Base-by-base conservation (phyloP, 176 grass and related monocot species). In the Aegilops umbellulata region DNA sequence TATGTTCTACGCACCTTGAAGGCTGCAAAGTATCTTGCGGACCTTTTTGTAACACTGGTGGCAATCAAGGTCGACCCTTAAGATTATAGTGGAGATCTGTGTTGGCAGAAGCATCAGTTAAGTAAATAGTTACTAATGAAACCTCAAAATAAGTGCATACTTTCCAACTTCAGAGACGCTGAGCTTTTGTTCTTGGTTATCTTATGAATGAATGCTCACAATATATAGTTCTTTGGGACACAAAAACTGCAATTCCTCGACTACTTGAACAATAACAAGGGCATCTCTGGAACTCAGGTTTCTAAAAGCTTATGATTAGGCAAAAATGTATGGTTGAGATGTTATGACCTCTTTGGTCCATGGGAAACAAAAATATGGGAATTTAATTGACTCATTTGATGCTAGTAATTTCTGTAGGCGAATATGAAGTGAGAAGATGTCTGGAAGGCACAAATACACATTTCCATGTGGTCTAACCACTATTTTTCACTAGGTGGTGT, bases 31-130 rank as follows among this genome's bases (percentile, higher is more conserved):
- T 65, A 89, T 87, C 83, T 88, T 89, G 20, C 86, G 82, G 0
- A 91, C 85, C 24, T 94, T 80, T 2, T 91, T 81, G 60, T 88
- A 83, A 78, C 92, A 94, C 25, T 60, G 41, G 35, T 72, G 81
- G 89, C 92, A 94, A 71, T 88, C 92, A 24, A 94, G 86, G 68
- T 94, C 86, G 84, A 94, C 89, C 67, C 81, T 62, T 4, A 94
- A 7, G 65, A 89, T 87, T 32, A 94, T 41, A 35, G 87, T 91
- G 49, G 85, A 93, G 63, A 82, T 69, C 83, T 94, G 89, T 83
- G 60, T 57, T 80, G 34, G 77, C 60, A 82, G 2, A 12, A 49
- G 65, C 17, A 31, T 82, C 19, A 82, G 26, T 30, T 1, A n/a
- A 49, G n/a, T 49, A 71, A 25, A 63, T 83, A 17, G 49, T 53